Evolutionary conservation across 2,329 filamentous ascomycete species (phyloP).

Genomic region (Thielaviopsis ethacetica): DNA sequence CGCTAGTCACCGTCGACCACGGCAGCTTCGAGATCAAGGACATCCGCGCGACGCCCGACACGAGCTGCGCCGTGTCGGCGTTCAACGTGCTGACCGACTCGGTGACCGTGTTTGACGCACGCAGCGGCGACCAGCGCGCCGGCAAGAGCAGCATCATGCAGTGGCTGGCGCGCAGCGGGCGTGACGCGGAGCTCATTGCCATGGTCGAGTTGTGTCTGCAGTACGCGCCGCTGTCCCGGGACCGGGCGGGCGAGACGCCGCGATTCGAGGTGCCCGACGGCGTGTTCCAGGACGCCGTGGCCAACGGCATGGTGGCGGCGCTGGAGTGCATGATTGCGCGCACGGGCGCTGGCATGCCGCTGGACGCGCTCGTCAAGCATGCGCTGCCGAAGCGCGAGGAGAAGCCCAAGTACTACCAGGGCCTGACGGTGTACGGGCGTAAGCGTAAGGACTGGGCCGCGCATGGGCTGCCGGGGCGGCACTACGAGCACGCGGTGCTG

Average conservation of each 20-base stretch:
- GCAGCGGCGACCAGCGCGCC: neutral
- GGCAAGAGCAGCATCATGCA: slow-evolving; percentile 26
- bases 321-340: slow-evolving; percentile 48
- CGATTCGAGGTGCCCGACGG: slow-evolving; percentile 23
- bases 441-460: slow-evolving; percentile 60
- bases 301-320: slow-evolving; percentile 34
- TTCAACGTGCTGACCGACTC: neutral
- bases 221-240: slow-evolving; percentile 23
- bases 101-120: neutral
- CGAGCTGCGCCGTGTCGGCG: slow-evolving; percentile 29
- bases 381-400: slow-evolving; percentile 45
- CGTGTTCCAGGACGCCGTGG: slow-evolving; percentile 29
- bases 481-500: slow-evolving; percentile 25
- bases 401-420: slow-evolving; percentile 60
- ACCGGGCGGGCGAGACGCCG: slow-evolving; percentile 19
- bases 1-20: slow-evolving; percentile 41
- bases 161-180: slow-evolving; percentile 23
- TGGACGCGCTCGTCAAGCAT: slow-evolving; percentile 48
- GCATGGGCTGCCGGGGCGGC: slow-evolving; percentile 33
- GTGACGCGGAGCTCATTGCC: slow-evolving; percentile 28
- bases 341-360: slow-evolving; percentile 51
- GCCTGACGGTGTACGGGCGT: slow-evolving; percentile 57
- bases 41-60: slow-evolving; percentile 26
- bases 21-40: slow-evolving; percentile 55
- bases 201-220: slow-evolving; percentile 38